Evolutionary conservation across 345 rosid species (phyloP).

Genomic region (Eucalyptus cloeziana): DNA sequence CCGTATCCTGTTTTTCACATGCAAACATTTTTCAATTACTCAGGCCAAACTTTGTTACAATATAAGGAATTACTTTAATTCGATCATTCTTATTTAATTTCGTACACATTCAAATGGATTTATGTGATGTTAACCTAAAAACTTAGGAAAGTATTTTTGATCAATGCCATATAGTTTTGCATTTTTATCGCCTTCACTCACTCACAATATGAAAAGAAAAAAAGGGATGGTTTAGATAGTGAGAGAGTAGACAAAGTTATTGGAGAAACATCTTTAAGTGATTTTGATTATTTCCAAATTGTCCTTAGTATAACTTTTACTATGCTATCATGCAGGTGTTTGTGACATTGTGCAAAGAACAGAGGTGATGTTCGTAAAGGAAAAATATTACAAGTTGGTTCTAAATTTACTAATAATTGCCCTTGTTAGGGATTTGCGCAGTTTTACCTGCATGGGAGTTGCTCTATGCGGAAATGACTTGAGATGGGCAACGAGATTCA

Average conservation of each 20-base stretch:
- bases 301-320: fast-evolving
- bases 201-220: neutral
- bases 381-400: no score
- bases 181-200: fast-evolving
- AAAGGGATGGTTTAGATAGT: neutral
- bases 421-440: neutral
- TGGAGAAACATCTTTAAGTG: no score
- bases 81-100: neutral
- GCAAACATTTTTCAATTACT: neutral
- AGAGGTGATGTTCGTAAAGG: no score
- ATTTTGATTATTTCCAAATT: no score
- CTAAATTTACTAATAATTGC: neutral
- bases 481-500: no score
- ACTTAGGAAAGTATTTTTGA: neutral
- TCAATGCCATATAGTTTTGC: neutral
- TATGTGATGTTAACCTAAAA: neutral
- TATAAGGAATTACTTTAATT: neutral
- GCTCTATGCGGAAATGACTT: no score
- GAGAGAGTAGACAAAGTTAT: neutral
- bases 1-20: neutral
- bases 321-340: fast-evolving
- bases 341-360: no score
- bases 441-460: neutral
- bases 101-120: neutral
- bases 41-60: neutral